Base-by-base conservation (phyloP, 306 rosid genomes). In the Vigna hirtella region DNA sequence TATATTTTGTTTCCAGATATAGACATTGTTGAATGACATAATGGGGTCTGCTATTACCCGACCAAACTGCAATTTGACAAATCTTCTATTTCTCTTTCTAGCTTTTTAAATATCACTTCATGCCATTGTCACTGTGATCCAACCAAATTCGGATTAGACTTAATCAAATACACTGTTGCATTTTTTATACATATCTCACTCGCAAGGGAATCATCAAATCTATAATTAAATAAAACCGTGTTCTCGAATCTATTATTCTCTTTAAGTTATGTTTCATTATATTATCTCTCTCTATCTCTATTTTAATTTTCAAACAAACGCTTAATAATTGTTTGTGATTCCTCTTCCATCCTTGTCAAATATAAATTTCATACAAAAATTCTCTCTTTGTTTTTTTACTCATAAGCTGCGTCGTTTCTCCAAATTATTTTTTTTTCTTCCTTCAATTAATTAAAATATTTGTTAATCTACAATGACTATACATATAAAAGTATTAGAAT, bases 121-220 rank as follows among this genome's bases (percentile, higher is more conserved):
- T 73, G 49, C 38, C 70, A 66, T 66, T 47, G 45, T 7, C 64
- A 66, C 48, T 47, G 34, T 7, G 51, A 62, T 48, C 11, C 49
- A 68, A 74, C 49, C 58, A 30, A 66, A 64, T 43, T 80, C 30
- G 30, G 74, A 36, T 36, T 14, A 12, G 66, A 81, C 80, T 36
- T 56, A 24, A 81, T 81, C 48, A 24, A 53, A 34, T 28, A 26
- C 20, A 24, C 64, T 24, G n/a, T 5, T 10, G 9, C 5, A 10
- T 53, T n/a, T 42, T 42, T 45, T 45, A 45, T 45, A 3, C 30
- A 22, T 36, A 59, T 34, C 10, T 45, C 58, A 8, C 7, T 47
- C 1, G 22, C 17, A 48, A 26, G 15, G 10, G 10, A 43, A 58
- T 47, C 58, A 22, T 40, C 49, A 55, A 66, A 51, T 36, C 6